These are phyloP conservation scores for Stephania yunnanensis DNA, from an alignment of 164 flowering plant species.

Conservation along the genomic window DNA sequence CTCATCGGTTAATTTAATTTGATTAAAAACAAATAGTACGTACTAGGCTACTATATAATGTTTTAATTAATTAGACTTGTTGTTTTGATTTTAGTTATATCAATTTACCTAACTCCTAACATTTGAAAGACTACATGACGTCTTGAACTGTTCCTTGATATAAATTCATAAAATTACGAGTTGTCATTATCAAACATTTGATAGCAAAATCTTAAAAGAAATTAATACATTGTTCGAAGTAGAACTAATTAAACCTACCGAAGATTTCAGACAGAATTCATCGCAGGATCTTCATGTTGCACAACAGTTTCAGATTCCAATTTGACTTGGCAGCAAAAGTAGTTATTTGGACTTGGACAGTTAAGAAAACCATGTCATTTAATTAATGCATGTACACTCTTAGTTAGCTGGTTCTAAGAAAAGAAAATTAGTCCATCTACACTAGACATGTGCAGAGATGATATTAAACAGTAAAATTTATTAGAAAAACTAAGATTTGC, in stretches of 20 bases:
- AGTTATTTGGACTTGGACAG: constrained; percentile 8
- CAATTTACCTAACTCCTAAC: background rate
- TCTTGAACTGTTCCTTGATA: background rate
- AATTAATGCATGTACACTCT: background rate
- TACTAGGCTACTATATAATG: too few species aligned
- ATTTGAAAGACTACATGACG: background rate
- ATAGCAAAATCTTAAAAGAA: background rate
- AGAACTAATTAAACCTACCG: background rate
- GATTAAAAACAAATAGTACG: too few species aligned
- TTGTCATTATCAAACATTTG: background rate
- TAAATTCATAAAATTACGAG: background rate
- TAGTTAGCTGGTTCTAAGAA: background rate
- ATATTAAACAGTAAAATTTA: background rate
- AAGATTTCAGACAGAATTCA: background rate
- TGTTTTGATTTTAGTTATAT: too few species aligned
- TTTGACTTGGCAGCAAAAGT: background rate
- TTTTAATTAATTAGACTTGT: too few species aligned
- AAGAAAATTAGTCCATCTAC: background rate
- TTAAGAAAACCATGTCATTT: background rate
- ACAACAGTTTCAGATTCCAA: background rate
- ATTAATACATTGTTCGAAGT: background rate
- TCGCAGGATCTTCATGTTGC: background rate
- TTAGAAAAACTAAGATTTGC: too few species aligned
- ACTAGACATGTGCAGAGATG: background rate
- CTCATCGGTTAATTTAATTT: too few species aligned